Base-by-base conservation (phyloP, 23 red algal species). In the Gracilaria vermiculophylla region DNA sequence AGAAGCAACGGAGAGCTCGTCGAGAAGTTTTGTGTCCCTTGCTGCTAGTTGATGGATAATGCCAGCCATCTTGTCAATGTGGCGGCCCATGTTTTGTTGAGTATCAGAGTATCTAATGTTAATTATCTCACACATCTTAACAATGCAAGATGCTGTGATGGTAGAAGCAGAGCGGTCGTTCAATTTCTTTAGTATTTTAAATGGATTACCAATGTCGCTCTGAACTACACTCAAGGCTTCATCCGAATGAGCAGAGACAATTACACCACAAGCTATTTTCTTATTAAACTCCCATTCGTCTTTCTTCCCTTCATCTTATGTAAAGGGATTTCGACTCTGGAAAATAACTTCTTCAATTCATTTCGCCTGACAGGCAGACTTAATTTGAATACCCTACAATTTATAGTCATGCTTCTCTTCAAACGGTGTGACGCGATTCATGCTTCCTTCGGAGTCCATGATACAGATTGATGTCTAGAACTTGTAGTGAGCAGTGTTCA, bases 51-150 rank as follows among this genome's bases (percentile, higher is more conserved):
- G 42, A 11, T 78, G 40, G 8, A 52, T 47, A 3, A 78, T 41
- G 27, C 41, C 27, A 53, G 39, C 73, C 73, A 51, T 78, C 31
- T 53, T 78, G 73, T 78, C 73, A 78, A 78, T 78, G n/a, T 78
- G 73, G 19, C 41, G 11, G 10, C 73, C 73, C 73, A 78, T 78
- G 39, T 21, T 78, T 48, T 78, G 39, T 17, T 53, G 36, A 78
- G 15, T 14, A 35, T 64, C 58, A 9, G 5, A 64, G 15, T 64
- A 64, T 64, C 58, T 64, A 5, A 64, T 47, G 47, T 51, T 56
- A 2, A 81, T 24, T 0, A 81, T 48, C 1, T 81, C 77, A 17
- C 0, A 55, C 16, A 81, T 81, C 9, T 35, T 55, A 21, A 19
- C 21, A 60, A 81, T 81, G 47, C 9, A 21, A 35, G 77, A 10